These are phyloP conservation scores for Trichoderma lentiforme DNA, from an alignment of 2,329 filamentous ascomycete genomes.

Conservation along the genomic window DNA sequence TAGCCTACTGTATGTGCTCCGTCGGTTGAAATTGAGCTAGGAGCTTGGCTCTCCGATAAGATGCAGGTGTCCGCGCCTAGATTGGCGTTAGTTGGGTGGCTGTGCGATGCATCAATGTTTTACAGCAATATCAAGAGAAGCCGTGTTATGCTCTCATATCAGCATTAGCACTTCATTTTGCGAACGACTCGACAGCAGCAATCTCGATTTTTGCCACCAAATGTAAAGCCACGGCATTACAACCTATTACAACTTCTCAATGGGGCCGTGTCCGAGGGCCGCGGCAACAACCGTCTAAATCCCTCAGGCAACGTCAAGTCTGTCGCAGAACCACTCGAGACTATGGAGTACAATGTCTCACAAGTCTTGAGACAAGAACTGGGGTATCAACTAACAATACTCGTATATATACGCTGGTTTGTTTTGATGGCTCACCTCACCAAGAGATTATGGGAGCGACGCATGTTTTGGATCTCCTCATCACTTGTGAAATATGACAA, in stretches of 20 bases:
- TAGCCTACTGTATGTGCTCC: not conserved
- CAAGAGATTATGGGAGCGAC: not conserved
- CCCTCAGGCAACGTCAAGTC: not conserved
- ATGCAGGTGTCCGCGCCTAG: slow-evolving; percentile 7
- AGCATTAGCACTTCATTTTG: not conserved
- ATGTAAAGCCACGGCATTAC: not conserved
- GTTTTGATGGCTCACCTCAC: not conserved
- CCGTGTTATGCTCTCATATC: not conserved
- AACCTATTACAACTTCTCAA: not conserved
- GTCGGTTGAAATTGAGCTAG: not conserved
- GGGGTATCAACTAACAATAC: not conserved
- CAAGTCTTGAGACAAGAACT: not conserved
- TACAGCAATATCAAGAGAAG: not conserved
- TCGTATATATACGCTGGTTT: not conserved
- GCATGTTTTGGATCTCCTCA: not conserved
- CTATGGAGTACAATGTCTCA: not conserved
- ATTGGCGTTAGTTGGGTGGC: not conserved
- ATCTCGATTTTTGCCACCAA: not conserved
- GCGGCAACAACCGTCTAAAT: not conserved
- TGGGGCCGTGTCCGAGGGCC: not conserved
- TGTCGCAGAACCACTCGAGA: not conserved
- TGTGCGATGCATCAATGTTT: not conserved
- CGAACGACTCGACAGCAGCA: not conserved
- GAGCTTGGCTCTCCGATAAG: slow-evolving; percentile 16
- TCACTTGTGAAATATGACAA: not conserved